Conservation (phyloP, 2,329 filamentous ascomycete genomes). For the Ceratocystis alfenasii region DNA sequence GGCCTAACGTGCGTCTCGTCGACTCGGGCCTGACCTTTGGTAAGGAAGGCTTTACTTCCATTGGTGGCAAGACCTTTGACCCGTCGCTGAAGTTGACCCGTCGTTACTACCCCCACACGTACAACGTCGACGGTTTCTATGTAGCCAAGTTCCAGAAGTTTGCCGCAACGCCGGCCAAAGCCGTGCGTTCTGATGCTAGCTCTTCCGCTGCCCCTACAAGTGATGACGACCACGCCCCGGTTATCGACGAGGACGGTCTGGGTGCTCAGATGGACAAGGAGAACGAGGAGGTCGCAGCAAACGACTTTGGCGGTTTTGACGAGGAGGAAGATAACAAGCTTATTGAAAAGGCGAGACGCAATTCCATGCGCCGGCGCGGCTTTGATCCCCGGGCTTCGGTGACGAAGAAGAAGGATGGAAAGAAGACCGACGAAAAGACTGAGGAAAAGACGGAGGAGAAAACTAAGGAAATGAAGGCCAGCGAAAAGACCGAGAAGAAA, state of each 20-base stretch:
- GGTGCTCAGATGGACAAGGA: conserved; percentile 13
- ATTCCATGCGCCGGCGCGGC: conserved; percentile 60
- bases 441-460: conserved; percentile 18
- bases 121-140: conserved; percentile 97
- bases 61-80: conserved; percentile 85
- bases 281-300: conserved; percentile 28
- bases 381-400: conserved; percentile 50
- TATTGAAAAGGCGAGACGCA: conserved; percentile 61
- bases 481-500: conserved; percentile 16
- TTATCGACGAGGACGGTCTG: conserved; percentile 19
- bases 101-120: conserved; percentile 78
- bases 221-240: conserved; percentile 10
- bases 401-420: conserved; percentile 24
- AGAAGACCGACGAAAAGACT: conserved; percentile 21
- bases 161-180: conserved; percentile 45
- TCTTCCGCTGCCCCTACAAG: conserved; percentile 26
- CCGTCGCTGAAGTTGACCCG: conserved; percentile 69
- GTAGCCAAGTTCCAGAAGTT: conserved; percentile 96
- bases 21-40: conserved; percentile 85
- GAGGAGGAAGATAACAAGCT: conserved; percentile 60
- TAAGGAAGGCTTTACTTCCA: conserved; percentile 82
- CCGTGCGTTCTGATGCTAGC: conserved; percentile 33
- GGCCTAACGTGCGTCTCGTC: conserved; percentile 87
- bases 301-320: conserved; percentile 60
- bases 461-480: conserved; percentile 21